Base-by-base conservation (phyloP, 2,329 filamentous ascomycete genomes). In the Thielaviopsis punctulata region DNA sequence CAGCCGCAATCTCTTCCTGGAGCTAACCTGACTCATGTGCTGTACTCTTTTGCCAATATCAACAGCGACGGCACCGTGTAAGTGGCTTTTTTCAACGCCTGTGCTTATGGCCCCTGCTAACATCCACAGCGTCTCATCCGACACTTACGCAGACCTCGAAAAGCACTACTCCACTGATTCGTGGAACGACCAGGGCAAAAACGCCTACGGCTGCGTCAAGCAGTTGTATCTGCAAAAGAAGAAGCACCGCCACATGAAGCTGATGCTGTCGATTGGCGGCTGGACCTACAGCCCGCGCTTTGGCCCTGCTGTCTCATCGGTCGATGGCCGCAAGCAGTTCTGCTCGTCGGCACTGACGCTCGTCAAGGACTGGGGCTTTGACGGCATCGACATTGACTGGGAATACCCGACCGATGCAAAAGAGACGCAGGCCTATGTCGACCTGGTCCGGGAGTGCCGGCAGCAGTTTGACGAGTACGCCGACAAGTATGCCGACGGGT, bases 241-340 rank as follows among this genome's bases (percentile, higher is more conserved):
- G 66, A 68, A 73, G 58, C 78, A 93, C 63, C 78, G 86, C 19
- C 77, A 84, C 50, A 66, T 93, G 53, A 93, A 93, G 66, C 73
- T 83, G 2, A 68, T 92, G n/a, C 73, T 92, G 8, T 86, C 82
- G 33, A 83, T 93, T 55, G 87, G 87, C 41, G 87, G 87, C 15
- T 92, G 82, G 79, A 84, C 79, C 0, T 86, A 84, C 63, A 85
- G 82, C 3, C 66, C 74, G 51, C 82, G 84, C 59, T 86, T 90
- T 61, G 70, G 77, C 1, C 67, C 68, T 6, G 75, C 81, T 0
- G 78, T 77, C 0, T 77, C 77, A 18, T 82, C 80, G 0, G 69
- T 73, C 0, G 67, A 70, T 5, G 78, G 81, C 7, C 75, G 86
- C 12, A 66, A 69, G 55, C 72, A 57, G 1, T 93, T 94, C 62